Evolutionary conservation across 176 grass and related monocot genomes (phyloP), one percentile per base, ranked within the genome.

Genomic region (maize (Zea mays)): DNA sequence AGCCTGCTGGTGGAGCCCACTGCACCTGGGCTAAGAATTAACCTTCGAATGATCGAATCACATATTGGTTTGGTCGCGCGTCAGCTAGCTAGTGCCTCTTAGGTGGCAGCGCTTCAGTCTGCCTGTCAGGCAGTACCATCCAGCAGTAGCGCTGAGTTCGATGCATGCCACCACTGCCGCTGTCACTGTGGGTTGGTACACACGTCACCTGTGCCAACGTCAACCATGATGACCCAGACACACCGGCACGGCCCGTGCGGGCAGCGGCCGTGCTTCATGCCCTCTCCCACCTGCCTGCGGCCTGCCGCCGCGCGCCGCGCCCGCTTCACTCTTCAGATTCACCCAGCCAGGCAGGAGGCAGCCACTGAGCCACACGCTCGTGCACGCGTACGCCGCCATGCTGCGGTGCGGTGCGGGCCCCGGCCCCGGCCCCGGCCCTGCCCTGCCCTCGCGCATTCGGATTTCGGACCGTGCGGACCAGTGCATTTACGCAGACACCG

Each of bases 201-300:
- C 3, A 10, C 33, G 8, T 37, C 42, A 63, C 34, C 35, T 47
- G 60, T 27, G 68, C 36, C 67, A 8, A n/a, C 33, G 43, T 61
- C 68, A 57, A 33, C 43, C 56, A 15, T 17, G 14, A 15, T 17
- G 14, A 41, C 38, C 15, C 38, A 19, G 37, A 79, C 73, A 61
- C 42, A 43, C 8, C 37, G 72, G 42, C 61, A 42, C 72, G 67
- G 0, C 5, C 67, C 67, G 66, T 46, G 66, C 42, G 42, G 65
- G 40, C 66, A 69, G 41, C 66, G 42, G 2, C 50, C 62, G 74
- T 79, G 74, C 51, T 60, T 47, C 41, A 10, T 66, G 80, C 74
- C 74, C 80, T 87, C 67, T 73, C 43, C 74, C 80, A 21, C 43
- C 73, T 0, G 49, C 73, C n/a, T 73, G n/a, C n/a, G n/a, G n/a